These are phyloP conservation scores for Aureobasidium mangrovei DNA, from an alignment of 2,329 filamentous ascomycete genomes.

Conservation along the genomic window DNA sequence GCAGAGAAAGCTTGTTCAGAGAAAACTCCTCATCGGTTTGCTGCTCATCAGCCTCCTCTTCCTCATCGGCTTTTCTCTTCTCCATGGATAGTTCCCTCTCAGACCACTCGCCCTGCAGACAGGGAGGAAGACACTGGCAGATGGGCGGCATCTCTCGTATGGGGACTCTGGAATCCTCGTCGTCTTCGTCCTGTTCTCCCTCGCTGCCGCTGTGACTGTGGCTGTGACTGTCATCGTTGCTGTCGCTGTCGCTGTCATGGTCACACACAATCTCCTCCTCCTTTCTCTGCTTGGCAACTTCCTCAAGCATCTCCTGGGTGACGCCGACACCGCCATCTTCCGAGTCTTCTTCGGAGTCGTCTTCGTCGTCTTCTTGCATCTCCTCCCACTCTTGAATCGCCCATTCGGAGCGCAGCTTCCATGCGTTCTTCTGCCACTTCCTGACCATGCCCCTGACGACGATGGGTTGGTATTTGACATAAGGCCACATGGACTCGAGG, in stretches of 20 bases:
- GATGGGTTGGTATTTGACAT: slow-evolving; percentile 21
- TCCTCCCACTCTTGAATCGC: background rate
- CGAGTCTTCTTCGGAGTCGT: no score
- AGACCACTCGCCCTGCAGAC: background rate
- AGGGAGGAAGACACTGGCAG: background rate
- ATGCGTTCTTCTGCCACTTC: slow-evolving; percentile 18
- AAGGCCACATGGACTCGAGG: slow-evolving; percentile 19
- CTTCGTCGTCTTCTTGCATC: background rate
- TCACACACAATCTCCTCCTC: background rate
- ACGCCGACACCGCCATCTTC: background rate
- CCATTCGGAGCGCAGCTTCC: slow-evolving; percentile 12
- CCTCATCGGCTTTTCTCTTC: background rate
- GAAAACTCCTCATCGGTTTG: no score
- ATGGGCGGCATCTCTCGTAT: background rate
- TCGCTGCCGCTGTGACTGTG: background rate
- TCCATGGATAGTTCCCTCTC: background rate
- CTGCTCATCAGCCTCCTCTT: no score
- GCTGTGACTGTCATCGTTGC: background rate
- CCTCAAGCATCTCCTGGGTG: background rate
- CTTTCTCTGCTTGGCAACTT: no score
- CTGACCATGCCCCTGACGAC: slow-evolving; percentile 21
- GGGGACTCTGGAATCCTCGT: background rate
- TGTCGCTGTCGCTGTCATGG: background rate
- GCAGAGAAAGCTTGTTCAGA: no score
- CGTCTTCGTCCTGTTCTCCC: background rate